Percentiles rank a stretch among this genome's conserved stretches.
These are phyloP conservation scores for Suillus discolor DNA, from an alignment of 768 basidiomycete genomes.

Conservation along the genomic window DNA sequence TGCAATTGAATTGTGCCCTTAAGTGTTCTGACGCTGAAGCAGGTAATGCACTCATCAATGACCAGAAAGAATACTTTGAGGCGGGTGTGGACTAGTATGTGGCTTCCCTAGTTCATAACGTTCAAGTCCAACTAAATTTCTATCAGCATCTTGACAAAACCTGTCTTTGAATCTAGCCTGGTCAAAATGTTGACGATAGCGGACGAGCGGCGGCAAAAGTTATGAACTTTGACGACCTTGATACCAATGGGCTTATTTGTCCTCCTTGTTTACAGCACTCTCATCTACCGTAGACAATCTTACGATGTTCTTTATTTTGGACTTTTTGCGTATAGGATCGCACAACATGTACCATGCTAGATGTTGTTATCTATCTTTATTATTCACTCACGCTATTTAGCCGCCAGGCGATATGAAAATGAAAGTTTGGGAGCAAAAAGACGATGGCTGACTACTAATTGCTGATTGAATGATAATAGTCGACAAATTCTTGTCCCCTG, in stretches of 20 bases:
- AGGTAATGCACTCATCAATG: conserved; percentile 59
- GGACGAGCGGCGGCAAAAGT: conserved; percentile 38
- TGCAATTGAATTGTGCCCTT: neutral
- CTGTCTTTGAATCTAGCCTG: conserved; percentile 63
- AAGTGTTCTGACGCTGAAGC: conserved; percentile 15
- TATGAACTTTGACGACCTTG: neutral
- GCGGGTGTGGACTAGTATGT: conserved; percentile 78
- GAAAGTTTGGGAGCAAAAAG: neutral
- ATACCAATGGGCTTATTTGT: neutral
- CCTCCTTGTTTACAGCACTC: neutral
- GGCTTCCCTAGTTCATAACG: neutral
- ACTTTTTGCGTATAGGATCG: neutral
- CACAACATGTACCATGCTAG: neutral
- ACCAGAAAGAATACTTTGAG: conserved; percentile 75
- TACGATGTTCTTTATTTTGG: conserved; percentile 5
- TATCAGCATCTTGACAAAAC: conserved; percentile 74
- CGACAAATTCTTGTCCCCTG: neutral
- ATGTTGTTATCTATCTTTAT: conserved; percentile 11
- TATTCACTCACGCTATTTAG: neutral
- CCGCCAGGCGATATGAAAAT: neutral
- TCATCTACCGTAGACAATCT: neutral
- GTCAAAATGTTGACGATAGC: conserved; percentile 45
- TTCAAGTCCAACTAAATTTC: neutral
- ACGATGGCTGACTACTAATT: neutral
- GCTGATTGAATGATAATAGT: neutral